Evolutionary conservation across 805 yeast species (phyloP).

Genomic region (Cyberlindnera amylophila): DNA sequence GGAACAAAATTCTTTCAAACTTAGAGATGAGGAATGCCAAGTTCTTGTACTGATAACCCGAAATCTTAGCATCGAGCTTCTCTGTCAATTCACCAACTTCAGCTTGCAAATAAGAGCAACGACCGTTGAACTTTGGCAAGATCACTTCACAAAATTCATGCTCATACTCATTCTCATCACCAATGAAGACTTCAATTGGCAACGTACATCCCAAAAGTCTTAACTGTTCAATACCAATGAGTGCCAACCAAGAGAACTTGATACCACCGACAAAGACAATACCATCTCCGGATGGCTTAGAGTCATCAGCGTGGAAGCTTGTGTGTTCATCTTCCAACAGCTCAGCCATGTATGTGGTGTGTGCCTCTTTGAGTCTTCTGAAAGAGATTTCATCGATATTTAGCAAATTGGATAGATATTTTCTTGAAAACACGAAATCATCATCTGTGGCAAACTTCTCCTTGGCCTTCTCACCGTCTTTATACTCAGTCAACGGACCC

Average conservation of each 20-base stretch:
- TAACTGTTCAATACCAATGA: conserved; percentile 57
- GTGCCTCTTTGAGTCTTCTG: conserved; percentile 35
- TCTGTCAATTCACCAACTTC: conserved; percentile 48
- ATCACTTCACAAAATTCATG: conserved; percentile 56
- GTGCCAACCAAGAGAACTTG: conserved; percentile 64
- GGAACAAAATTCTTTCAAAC: conserved; percentile 62
- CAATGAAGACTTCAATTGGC: conserved; percentile 73
- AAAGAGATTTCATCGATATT: conserved; percentile 35
- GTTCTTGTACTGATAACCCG: conserved; percentile 62
- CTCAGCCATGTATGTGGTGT: conserved; percentile 32
- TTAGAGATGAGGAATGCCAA: conserved; percentile 65
- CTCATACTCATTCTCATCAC: conserved; percentile 62
- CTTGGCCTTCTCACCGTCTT: conserved; percentile 36
- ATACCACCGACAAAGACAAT: conserved; percentile 76
- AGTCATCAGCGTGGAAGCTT: conserved; percentile 27
- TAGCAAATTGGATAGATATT: conserved; percentile 42
- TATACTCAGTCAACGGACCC: conserved; percentile 41
- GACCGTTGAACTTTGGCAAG: conserved; percentile 56
- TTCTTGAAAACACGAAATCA: conserved; percentile 41
- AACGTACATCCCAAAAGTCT: conserved; percentile 57
- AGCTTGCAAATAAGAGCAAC: conserved; percentile 59
- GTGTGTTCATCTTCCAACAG: conserved; percentile 36
- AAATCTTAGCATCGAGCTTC: conserved; percentile 43
- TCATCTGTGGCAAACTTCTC: conserved; percentile 39
- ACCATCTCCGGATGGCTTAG: conserved; percentile 42